Base-by-base conservation (phyloP, 2,329 filamentous ascomycete genomes). In the Fusarium burgessii region DNA sequence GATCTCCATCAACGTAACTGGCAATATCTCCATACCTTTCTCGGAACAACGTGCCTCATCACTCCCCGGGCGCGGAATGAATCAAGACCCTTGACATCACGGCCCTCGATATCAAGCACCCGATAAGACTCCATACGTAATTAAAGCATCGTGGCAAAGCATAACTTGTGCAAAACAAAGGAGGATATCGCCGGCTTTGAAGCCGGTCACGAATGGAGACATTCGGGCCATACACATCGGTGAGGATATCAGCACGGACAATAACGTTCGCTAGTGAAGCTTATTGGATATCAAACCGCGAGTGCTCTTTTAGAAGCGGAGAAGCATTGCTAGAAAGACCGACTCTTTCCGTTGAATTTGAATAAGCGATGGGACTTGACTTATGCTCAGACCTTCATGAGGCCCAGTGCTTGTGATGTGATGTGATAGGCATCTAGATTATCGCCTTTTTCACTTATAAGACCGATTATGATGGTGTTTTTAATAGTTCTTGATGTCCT, bases 301-400 rank as follows among this genome's bases (percentile, higher is more conserved):
- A 56, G 20, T n/a, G 62, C 45, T 70, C 51, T 51, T 56, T 49
- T 17, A 54, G 55, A 70, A 66, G 73, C 71, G 73, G 73, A 76
- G 60, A 62, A 67, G 66, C 56, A 55, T 62, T 71, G 60, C 58
- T 43, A 50, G 41, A 68, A 66, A 71, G 59, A 73, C 66, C 73
- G 73, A 71, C 68, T 59, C 56, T 63, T 65, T 71, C 58, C 67
- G 62, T 55, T 47, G 38, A 5, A 23, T 23, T 23, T 23, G 23
- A 23, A 23, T 23, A 65, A 62, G 58, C 35, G 41, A 29, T n/a
- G 51, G 50, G n/a, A 23, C 50, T 27, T 29, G 50, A 42, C 6
- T 45, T 33, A 55, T 55, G 57, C 41, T 55, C 49, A 52, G 56
- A 55, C 46, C 57, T 13, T 58, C 47, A 36, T 64, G 56, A 62